A percentile compares a stretch with the other conserved stretches of the same genome.
phyloP scores from a whole-genome alignment of 2,329 filamentous ascomycete genomes.

The Lasiodiplodia hormozganensis region DNA sequence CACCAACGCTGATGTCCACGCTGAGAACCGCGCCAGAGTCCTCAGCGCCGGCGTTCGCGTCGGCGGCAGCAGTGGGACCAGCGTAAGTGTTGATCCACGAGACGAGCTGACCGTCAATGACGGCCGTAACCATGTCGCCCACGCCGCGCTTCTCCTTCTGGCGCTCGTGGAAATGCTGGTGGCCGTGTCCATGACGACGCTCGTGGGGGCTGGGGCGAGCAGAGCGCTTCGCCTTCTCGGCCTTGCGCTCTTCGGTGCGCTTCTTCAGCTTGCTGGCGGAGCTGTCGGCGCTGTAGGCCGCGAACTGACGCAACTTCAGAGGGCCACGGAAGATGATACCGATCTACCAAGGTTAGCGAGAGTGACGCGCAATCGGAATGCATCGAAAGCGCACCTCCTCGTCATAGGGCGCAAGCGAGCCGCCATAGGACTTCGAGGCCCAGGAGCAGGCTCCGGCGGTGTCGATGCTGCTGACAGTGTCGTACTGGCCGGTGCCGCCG shows the following conservation, averaged over 20 bases:
- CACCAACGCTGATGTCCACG: conserved; percentile 31
- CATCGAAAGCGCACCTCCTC: conserved; percentile 66
- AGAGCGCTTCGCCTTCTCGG: conserved; percentile 33
- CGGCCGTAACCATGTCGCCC: conserved; percentile 61
- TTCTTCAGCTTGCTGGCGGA: conserved; percentile 28
- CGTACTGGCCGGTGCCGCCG: conserved; percentile 66
- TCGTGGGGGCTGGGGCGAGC: conserved; percentile 33
- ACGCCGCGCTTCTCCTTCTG: conserved; percentile 57
- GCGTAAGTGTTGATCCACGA: conserved; percentile 66
- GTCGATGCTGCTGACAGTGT: conserved; percentile 68
- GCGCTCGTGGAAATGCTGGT: conserved; percentile 58
- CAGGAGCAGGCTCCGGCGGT: conserved; percentile 63
- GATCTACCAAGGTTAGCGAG: conserved; percentile 56
- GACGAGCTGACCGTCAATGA: conserved; percentile 64
- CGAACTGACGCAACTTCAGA: conserved; percentile 69
- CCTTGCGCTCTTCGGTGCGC: conserved; percentile 41
- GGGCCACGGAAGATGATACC: conserved; percentile 78
- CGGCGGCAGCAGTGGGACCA: conserved; percentile 38
- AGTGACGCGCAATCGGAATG: neutral
- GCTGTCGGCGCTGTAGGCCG: conserved; percentile 67
- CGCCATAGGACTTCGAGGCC: conserved; percentile 61
- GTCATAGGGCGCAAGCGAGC: conserved; percentile 70
- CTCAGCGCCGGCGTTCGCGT: conserved; percentile 28
- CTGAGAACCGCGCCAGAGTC: conserved; percentile 24
- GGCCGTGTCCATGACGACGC: conserved; percentile 52